Evolutionary conservation across 352 stramenopile species (phyloP), one percentile per base, ranked within the genome.

Genomic region (Pythium brassicae): DNA sequence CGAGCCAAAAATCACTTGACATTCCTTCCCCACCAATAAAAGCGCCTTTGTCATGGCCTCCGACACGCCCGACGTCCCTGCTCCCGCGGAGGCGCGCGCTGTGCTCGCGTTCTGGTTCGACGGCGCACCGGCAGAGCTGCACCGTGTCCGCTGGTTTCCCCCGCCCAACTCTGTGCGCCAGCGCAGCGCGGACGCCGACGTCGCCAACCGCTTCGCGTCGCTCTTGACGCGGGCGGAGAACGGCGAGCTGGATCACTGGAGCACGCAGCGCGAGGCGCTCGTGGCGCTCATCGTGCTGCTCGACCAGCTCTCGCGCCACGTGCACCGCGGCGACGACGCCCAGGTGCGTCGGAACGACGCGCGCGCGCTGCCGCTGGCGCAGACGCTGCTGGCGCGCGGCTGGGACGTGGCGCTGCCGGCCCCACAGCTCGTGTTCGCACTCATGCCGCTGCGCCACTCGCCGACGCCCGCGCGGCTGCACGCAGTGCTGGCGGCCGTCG

Each of bases 401-500:
- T 92, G 74, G 74, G 72, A 94, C 63, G 44, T 63, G 15, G 54
- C 66, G n/a, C 63, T 95, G 26, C 32, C 71, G 0, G 58, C 86
- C 2, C 73, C 72, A 4, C 59, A 69, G 29, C 89, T 89, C 55
- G 78, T 93, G 52, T 96, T 96, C 54, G 73, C 82, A 17, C 54
- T 95, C 40, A 95, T 96, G 85, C 89, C 87, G 29, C 65, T 95
- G 35, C 85, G 86, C 37, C 89, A 97, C 61, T 85, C 77, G 7
- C 78, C 73, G 8, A 88, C 83, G 19, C n/a, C 77, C 11, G 71
- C 77, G 32, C 56, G 78, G 1, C 71, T 95, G 8, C 53, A 74
- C n/a, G 37, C 57, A 0, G 60, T 95, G 27, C 59, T 95, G 12
- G 68, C 58, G 22, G 68, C 69, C 6, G 78, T 94, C 44, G 73